These are phyloP conservation scores for Malus asiatica DNA, from an alignment of 306 rosid species.

Conservation along the genomic window DNA sequence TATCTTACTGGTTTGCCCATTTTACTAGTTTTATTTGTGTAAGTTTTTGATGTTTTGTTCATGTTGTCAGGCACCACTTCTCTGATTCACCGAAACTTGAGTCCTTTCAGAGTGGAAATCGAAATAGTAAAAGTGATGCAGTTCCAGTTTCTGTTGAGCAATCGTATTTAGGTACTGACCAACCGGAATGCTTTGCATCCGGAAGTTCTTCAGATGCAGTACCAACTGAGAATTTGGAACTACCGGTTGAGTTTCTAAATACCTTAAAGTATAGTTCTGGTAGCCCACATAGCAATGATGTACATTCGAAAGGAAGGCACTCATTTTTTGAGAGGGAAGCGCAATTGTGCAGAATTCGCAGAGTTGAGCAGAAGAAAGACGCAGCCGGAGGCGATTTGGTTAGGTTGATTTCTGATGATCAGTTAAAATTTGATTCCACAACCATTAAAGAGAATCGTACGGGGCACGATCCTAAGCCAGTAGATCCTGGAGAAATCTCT, in stretches of 20 bases:
- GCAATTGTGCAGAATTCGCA: slow-evolving; percentile 5
- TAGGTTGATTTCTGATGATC: slow-evolving; percentile 11
- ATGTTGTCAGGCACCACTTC: slow-evolving; percentile 16
- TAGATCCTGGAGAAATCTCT: slow-evolving; percentile 17
- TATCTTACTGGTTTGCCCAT: not conserved
- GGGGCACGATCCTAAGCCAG: slow-evolving; percentile 1
- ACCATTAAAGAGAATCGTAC: not conserved
- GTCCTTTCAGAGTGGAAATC: slow-evolving; percentile 1
- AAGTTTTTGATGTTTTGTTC: not conserved
- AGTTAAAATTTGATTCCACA: slow-evolving; percentile 9
- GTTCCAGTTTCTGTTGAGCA: slow-evolving; percentile 3
- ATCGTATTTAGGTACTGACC: not conserved
- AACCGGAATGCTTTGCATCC: not conserved
- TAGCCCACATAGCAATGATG: slow-evolving; percentile 13
- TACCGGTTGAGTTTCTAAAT: slow-evolving; percentile 14
- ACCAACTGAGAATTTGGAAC: not conserved
- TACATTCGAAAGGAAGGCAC: slow-evolving; percentile 10
- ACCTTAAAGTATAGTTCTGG: slow-evolving; percentile 20
- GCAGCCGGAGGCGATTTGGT: slow-evolving; percentile 11
- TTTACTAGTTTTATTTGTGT: not conserved
- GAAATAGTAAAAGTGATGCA: not conserved
- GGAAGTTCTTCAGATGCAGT: slow-evolving; percentile 1
- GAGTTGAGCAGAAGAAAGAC: slow-evolving; percentile 6
- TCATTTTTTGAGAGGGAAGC: slow-evolving; percentile 15
- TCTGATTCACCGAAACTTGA: not conserved